phyloP scores from a whole-genome alignment of 164 flowering plant species.

The Umbilicus rupestris region DNA sequence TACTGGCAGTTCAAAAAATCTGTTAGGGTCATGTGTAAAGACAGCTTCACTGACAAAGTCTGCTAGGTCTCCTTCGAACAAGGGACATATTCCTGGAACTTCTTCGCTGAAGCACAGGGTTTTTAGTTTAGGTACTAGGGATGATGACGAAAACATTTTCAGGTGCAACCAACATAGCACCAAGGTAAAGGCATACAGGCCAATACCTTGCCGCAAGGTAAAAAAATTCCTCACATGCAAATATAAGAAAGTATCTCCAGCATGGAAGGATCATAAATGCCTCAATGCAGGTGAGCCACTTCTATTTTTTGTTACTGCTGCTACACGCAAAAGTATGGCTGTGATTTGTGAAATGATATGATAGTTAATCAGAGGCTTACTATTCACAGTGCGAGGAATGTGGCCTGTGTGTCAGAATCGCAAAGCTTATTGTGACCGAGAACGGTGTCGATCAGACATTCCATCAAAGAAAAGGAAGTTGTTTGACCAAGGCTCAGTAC shows the following conservation, averaged over 20 bases:
- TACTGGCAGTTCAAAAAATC: slow-evolving; percentile 12
- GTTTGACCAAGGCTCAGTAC: slow-evolving; percentile 17
- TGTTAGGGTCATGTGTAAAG: slow-evolving; percentile 7
- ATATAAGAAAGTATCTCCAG: slow-evolving; percentile 36
- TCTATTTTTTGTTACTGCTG: neutral
- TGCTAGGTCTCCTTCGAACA: slow-evolving; percentile 12
- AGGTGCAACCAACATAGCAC: slow-evolving; percentile 20
- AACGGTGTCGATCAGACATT: slow-evolving; percentile 15
- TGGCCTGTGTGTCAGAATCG: slow-evolving; percentile 24
- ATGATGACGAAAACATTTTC: slow-evolving; percentile 34
- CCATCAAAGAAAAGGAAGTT: slow-evolving; percentile 27
- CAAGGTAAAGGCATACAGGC: slow-evolving; percentile 24
- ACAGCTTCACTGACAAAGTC: slow-evolving; percentile 8
- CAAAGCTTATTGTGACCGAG: slow-evolving; percentile 18
- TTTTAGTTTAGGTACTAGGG: slow-evolving; percentile 26
- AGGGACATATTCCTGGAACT: slow-evolving; percentile 19
- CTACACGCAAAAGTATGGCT: neutral
- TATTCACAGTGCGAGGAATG: slow-evolving; percentile 17
- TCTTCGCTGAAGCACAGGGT: slow-evolving; percentile 21
- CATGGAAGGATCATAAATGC: slow-evolving; percentile 20
- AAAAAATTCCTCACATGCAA: slow-evolving; percentile 34
- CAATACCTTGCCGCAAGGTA: slow-evolving; percentile 24
- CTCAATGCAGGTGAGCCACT: neutral
- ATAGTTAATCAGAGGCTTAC: neutral
- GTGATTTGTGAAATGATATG: neutral